Conservation (phyloP, 106 monocot species). For the Narthecium ossifragum region DNA sequence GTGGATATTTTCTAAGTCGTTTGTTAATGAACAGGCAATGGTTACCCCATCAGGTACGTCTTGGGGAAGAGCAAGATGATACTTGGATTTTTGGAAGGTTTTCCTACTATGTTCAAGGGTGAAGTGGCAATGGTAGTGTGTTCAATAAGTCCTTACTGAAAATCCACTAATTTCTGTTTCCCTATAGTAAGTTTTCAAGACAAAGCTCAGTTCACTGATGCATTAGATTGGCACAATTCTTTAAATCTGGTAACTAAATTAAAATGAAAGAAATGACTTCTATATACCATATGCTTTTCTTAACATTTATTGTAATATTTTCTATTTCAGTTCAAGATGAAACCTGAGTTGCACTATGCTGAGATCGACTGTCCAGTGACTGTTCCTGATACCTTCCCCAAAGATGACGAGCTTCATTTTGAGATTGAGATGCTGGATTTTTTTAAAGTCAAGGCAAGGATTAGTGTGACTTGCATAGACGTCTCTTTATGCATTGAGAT, state of each 20-base stretch:
- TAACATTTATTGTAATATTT: neutral
- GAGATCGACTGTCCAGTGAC: constrained; percentile 79
- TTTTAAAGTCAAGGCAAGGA: constrained; percentile 81
- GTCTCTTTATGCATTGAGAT: no score
- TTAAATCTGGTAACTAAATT: no score
- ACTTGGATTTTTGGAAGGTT: constrained; percentile 80
- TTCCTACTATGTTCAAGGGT: constrained; percentile 82
- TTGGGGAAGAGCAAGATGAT: constrained; percentile 93
- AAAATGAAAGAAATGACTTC: no score
- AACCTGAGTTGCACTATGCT: constrained; percentile 85
- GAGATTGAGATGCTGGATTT: constrained; percentile 94
- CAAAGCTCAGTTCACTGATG: no score
- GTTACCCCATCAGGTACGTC: constrained; percentile 63
- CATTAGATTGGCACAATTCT: no score
- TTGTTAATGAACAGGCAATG: constrained; percentile 56
- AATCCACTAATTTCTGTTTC: no score
- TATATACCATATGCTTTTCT: neutral
- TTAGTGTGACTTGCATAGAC: neutral
- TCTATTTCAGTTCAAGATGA: constrained; percentile 90
- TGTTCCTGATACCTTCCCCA: constrained; percentile 65
- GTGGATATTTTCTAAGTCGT: neutral
- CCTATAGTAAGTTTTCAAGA: no score
- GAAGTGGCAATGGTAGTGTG: constrained; percentile 95
- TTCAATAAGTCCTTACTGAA: no score
- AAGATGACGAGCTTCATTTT: constrained; percentile 89